Evolutionary conservation across 2,329 filamentous ascomycete genomes (phyloP).

Genomic region (Pyrenochaeta sp.): DNA sequence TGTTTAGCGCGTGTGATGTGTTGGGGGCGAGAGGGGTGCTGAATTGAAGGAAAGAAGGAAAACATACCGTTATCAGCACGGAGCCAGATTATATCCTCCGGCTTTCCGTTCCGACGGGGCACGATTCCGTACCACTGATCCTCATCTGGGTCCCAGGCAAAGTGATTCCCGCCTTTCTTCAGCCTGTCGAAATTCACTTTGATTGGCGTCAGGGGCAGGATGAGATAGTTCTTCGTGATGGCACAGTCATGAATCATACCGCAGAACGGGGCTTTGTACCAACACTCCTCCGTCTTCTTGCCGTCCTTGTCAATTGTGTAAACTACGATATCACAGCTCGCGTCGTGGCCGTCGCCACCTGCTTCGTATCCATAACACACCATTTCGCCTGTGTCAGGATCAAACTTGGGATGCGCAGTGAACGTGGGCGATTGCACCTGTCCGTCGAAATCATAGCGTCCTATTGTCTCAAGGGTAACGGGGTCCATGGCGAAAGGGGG

Average conservation of each 20-base stretch:
- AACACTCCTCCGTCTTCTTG: conserved; percentile 49
- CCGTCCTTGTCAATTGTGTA: conserved; percentile 51
- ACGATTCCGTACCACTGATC: conserved; percentile 65
- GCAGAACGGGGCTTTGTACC: conserved; percentile 50
- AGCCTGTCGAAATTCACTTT: conserved; percentile 45
- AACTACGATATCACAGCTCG: conserved; percentile 48
- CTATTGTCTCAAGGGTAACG: conserved; percentile 49
- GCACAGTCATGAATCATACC: conserved; percentile 52
- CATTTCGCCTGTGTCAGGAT: conserved; percentile 53
- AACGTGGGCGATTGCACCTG: conserved; percentile 51
- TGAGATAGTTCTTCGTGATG: conserved; percentile 49
- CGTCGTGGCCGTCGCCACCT: conserved; percentile 45
- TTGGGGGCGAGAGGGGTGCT: not conserved
- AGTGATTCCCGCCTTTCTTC: conserved; percentile 50
- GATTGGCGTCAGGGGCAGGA: conserved; percentile 49
- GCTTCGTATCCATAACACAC: conserved; percentile 54
- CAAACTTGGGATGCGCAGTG: conserved; percentile 56
- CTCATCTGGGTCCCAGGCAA: conserved; percentile 57
- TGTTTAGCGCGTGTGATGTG: too few relatives aligned
- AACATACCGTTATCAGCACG: conserved; percentile 58
- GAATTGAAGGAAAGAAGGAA: not conserved
- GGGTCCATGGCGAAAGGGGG: conserved; percentile 52
- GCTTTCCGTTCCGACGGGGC: conserved; percentile 58
- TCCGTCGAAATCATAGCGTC: conserved; percentile 50
- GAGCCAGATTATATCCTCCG: conserved; percentile 63